phyloP scores from a whole-genome alignment of 345 rosid species.

The Euphorbia peplus region DNA sequence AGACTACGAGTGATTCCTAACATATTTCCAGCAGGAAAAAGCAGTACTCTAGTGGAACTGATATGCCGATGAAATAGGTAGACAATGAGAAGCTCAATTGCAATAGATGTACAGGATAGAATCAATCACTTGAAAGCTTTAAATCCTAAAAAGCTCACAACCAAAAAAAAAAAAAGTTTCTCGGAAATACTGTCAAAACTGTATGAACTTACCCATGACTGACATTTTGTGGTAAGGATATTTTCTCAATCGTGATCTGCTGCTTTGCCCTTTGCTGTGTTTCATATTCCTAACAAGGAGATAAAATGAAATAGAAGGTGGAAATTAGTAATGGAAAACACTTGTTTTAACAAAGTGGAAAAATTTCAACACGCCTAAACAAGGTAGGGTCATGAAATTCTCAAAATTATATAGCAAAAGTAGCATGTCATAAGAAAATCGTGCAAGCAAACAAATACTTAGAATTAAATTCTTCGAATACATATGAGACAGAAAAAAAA shows the following conservation, averaged over 20 bases:
- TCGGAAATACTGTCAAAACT: background rate
- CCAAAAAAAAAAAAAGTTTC: background rate
- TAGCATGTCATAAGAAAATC: background rate
- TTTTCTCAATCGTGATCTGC: constrained; percentile 54
- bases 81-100: background rate
- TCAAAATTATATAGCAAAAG: background rate
- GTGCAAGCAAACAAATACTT: background rate
- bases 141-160: background rate
- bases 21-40: no score
- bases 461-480: background rate
- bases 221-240: constrained; percentile 56
- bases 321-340: background rate
- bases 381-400: background rate
- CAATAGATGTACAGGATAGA: background rate
- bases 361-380: background rate
- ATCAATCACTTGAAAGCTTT: background rate
- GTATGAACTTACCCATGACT: constrained; percentile 59
- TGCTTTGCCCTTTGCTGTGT: constrained; percentile 72
- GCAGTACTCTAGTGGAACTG: background rate
- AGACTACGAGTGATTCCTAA: no score
- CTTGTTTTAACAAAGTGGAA: background rate
- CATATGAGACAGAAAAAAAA: background rate
- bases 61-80: background rate
- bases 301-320: background rate
- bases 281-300: constrained; percentile 61